These are phyloP conservation scores for Handroanthus guayacan DNA, from an alignment of 257 asterid species.

Conservation along the genomic window DNA sequence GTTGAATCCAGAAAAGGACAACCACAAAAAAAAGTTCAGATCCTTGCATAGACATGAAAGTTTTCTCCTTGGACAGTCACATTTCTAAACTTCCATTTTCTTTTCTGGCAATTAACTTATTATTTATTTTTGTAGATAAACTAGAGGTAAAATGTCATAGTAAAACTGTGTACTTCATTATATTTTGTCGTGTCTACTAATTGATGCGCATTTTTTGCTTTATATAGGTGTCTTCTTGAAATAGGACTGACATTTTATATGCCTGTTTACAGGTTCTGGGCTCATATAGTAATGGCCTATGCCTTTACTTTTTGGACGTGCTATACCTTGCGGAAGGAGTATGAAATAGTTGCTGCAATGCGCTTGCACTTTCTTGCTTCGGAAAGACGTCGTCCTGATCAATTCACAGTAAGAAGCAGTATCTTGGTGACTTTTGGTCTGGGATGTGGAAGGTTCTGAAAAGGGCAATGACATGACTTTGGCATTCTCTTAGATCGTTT, in stretches of 20 bases:
- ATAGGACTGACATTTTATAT: conserved; percentile 26
- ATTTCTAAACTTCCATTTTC: not conserved
- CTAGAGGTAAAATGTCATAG: conserved; percentile 5
- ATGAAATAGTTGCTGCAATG: conserved; percentile 72
- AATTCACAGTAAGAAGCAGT: conserved; percentile 68
- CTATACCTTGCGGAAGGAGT: conserved; percentile 77
- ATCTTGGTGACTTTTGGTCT: conserved; percentile 28
- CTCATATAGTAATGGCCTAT: conserved; percentile 89
- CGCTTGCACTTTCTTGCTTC: conserved; percentile 93
- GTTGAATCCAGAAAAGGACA: conserved; percentile 2
- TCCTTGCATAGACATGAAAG: not conserved
- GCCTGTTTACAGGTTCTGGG: conserved; percentile 77
- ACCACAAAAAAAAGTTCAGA: not conserved
- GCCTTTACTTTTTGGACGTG: conserved; percentile 89
- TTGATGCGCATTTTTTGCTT: conserved; percentile 17
- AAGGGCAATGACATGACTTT: conserved; percentile 8
- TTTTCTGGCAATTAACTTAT: not conserved
- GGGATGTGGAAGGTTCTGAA: conserved; percentile 8
- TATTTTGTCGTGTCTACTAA: conserved; percentile 5
- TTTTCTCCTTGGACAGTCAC: not conserved
- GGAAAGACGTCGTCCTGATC: conserved; percentile 91
- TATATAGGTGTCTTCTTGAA: too few species aligned
- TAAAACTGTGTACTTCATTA: not conserved
- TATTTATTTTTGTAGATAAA: not conserved
- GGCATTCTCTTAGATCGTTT: conserved; percentile 13